Percentiles rank a stretch among this genome's conserved stretches.
These are phyloP conservation scores for Venturia oleaginea DNA, from an alignment of 2,329 filamentous ascomycete genomes.

Conservation along the genomic window DNA sequence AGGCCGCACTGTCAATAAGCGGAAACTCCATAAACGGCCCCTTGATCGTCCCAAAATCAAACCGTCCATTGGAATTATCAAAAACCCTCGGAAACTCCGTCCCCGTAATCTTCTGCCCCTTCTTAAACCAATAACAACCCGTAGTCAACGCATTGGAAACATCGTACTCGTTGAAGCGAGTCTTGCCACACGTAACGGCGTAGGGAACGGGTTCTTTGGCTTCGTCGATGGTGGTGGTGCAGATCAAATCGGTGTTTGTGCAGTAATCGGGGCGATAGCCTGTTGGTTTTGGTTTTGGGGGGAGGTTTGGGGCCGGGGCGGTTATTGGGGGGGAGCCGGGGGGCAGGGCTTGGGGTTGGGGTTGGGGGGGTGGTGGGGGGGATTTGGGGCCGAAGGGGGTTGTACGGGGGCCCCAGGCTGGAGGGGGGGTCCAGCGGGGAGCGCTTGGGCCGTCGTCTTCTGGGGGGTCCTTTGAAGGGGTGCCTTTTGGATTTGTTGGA, in stretches of 20 bases:
- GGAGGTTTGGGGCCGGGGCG: background rate
- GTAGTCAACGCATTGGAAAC: slow-evolving; percentile 5
- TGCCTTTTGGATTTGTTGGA: background rate
- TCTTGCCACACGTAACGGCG: slow-evolving; percentile 4
- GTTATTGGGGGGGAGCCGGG: background rate
- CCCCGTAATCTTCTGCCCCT: background rate
- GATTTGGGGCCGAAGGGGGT: slow-evolving; percentile 5
- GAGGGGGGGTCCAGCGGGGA: background rate
- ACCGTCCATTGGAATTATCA: background rate
- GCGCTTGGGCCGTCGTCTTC: slow-evolving; percentile 4
- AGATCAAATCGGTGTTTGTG: background rate
- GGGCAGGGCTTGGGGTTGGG: background rate
- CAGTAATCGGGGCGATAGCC: background rate
- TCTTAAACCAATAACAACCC: slow-evolving; percentile 11
- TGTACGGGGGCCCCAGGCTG: background rate
- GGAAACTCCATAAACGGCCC: slow-evolving; percentile 11
- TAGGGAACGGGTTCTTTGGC: slow-evolving; percentile 12
- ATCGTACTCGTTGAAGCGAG: slow-evolving; percentile 1
- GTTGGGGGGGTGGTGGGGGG: background rate
- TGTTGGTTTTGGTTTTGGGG: background rate
- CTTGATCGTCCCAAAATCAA: slow-evolving; percentile 13
- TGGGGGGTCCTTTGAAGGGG: background rate
- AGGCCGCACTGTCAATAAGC: slow-evolving; percentile 1
- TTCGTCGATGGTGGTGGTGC: background rate
- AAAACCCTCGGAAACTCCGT: slow-evolving; percentile 8